Percentiles rank a stretch among this genome's conserved stretches.
Conservation (phyloP, 495 filamentous ascomycete species). For the Platismatia glauca region DNA sequence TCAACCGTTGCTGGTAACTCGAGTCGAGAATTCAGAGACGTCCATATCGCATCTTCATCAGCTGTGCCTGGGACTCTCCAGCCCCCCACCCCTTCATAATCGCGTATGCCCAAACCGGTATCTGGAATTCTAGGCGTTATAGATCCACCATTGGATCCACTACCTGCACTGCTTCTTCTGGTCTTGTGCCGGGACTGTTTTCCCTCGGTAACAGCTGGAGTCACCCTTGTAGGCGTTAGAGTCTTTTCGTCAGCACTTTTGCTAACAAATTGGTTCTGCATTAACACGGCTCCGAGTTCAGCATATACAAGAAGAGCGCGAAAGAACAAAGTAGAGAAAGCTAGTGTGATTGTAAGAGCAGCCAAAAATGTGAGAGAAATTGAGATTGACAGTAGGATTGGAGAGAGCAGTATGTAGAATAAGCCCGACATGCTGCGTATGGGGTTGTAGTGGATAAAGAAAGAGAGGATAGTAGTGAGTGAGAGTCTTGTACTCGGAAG, state of each 20-base stretch:
- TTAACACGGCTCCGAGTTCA: slow-evolving; percentile 52
- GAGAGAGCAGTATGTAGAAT: slow-evolving; percentile 48
- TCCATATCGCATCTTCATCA: slow-evolving; percentile 59
- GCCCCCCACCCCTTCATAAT: slow-evolving; percentile 82
- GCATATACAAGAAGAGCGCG: slow-evolving; percentile 60
- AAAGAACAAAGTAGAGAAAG: slow-evolving; percentile 55
- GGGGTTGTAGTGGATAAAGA: too few species aligned
- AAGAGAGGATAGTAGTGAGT: neutral
- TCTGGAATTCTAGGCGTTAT: slow-evolving; percentile 16
- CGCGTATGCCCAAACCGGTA: slow-evolving; percentile 36
- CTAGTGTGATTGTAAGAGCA: slow-evolving; percentile 56
- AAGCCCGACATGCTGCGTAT: slow-evolving; percentile 28
- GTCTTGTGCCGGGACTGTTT: slow-evolving; percentile 23
- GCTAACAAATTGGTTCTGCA: slow-evolving; percentile 49
- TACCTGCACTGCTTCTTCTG: slow-evolving; percentile 19
- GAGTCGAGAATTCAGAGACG: slow-evolving; percentile 62
- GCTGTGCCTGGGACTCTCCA: slow-evolving; percentile 40
- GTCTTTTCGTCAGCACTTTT: slow-evolving; percentile 8
- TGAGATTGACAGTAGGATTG: slow-evolving; percentile 54
- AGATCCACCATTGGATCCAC: slow-evolving; percentile 14
- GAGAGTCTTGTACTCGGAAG: too few species aligned
- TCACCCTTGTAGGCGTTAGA: slow-evolving; percentile 28
- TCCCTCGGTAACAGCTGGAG: slow-evolving; percentile 29
- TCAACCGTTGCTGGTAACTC: slow-evolving; percentile 44
- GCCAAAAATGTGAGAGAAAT: slow-evolving; percentile 63